Evolutionary conservation across 208 protist genomes (phyloP), one percentile per base, ranked within the genome.

Genomic region (Kentomonas sorsogonicus): DNA sequence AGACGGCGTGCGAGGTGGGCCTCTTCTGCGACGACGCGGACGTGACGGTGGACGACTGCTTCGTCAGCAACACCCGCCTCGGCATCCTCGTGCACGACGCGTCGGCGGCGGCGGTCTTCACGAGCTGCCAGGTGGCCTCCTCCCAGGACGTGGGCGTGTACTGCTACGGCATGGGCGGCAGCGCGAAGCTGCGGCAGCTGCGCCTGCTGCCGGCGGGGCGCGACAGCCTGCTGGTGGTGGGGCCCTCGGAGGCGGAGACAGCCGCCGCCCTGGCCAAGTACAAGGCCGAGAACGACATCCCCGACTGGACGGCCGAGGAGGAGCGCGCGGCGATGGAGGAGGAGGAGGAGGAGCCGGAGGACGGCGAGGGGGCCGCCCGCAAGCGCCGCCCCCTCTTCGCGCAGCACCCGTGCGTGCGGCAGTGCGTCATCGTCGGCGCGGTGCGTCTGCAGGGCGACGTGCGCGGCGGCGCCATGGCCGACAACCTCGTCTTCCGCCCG

Each of bases 21-120:
- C 26, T 91, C 34, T 89, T 83, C 69, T 60, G 65, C 47, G 86
- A 94, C 39, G 83, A 94, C 59, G 77, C 81, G 3, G 83, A 86
- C 64, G 36, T 94, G 11, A 41, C 38, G 9, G 15, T 94, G 13
- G 26, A 52, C n/a, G 81, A 91, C 60, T 77, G 67, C 46, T 77
- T 89, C 41, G 56, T 91, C 58, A 77, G 63, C 22, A 71, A 93
- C 63, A 69, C 66, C 10, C 63, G 67, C 47, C 52, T 88, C 23
- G 86, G 81, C 5, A 30, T 89, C 11, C 57, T 89, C 13, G 58
- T 86, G 38, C 63, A 84, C 18, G 72, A 74, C 40, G 66, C 56
- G 31, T 93, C 82, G 48, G 38, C 48, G 7, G 76, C 69, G 33
- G 76, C 75, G 13, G 25, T 43, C 10, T 16, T 88, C 16, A 15